phyloP scores from a whole-genome alignment of 129 eudicot genomes.

The carrot (Daucus carota) region DNA sequence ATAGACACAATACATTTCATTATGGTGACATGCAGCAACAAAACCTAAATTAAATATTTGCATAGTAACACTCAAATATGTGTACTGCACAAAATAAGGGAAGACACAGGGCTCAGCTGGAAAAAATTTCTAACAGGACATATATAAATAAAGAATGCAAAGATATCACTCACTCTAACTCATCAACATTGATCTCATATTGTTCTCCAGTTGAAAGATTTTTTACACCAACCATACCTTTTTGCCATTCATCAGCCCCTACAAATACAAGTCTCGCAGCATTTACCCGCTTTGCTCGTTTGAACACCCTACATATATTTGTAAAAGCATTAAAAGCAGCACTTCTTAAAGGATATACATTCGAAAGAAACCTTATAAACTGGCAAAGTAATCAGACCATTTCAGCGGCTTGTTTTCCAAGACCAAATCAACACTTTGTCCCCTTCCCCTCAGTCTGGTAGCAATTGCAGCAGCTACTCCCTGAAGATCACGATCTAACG shows the following conservation, averaged over 20 bases:
- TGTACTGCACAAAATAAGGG: not conserved
- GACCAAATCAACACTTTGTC: slow-evolving; percentile 88
- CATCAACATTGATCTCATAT: slow-evolving; percentile 56
- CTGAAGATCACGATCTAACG: slow-evolving; percentile 73
- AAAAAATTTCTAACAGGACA: not conserved
- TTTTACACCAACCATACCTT: slow-evolving; percentile 80
- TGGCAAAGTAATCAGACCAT: slow-evolving; percentile 39
- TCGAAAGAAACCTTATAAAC: slow-evolving; percentile 7
- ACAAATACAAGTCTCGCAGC: slow-evolving; percentile 73
- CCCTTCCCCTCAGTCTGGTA: slow-evolving; percentile 62
- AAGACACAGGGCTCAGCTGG: not conserved
- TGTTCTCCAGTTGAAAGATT: slow-evolving; percentile 81
- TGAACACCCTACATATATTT: slow-evolving; percentile 53
- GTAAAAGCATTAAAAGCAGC: not conserved
- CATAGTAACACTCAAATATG: not conserved
- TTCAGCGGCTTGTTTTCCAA: slow-evolving; percentile 84
- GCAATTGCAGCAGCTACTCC: slow-evolving; percentile 83
- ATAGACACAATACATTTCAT: not conserved
- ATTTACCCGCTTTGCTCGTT: slow-evolving; percentile 71
- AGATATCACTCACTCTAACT: slow-evolving; percentile 33
- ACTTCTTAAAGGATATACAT: not conserved
- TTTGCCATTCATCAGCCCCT: slow-evolving; percentile 79
- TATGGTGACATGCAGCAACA: not conserved
- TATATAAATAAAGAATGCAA: not conserved
- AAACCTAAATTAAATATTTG: not conserved